Conservation (phyloP, 306 rosid genomes). For the Malus sieversii region DNA sequence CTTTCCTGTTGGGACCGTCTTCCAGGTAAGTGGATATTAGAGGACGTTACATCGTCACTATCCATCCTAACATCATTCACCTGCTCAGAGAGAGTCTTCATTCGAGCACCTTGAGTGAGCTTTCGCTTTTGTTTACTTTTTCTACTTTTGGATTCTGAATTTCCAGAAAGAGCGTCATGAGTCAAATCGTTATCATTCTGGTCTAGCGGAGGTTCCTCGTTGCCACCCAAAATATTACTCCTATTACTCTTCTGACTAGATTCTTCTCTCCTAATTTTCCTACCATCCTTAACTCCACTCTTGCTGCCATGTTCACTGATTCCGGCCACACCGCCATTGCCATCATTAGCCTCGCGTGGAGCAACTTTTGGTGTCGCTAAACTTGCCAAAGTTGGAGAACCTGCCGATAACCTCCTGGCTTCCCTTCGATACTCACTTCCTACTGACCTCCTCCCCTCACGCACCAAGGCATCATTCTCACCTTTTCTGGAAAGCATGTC, state of each 20-base stretch:
- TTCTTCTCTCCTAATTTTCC: conserved; percentile 69
- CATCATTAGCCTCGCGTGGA: conserved; percentile 53
- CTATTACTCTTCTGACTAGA: conserved; percentile 58
- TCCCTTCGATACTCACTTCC: conserved; percentile 62
- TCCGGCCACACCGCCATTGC: conserved; percentile 31
- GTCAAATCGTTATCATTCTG: conserved; percentile 38
- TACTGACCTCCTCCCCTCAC: conserved; percentile 73
- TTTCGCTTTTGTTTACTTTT: conserved; percentile 63
- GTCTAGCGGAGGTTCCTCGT: conserved; percentile 43
- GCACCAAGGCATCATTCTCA: conserved; percentile 47
- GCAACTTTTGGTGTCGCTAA: conserved; percentile 62
- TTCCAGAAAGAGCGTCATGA: conserved; percentile 52
- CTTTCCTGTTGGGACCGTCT: conserved; percentile 48
- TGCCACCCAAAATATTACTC: conserved; percentile 46
- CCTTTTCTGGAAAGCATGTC: conserved; percentile 61
- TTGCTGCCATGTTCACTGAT: conserved; percentile 49
- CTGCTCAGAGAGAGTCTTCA: conserved; percentile 74
- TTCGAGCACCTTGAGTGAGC: conserved; percentile 43
- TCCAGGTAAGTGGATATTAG: conserved; percentile 54
- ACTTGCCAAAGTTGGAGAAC: conserved; percentile 60
- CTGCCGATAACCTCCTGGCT: conserved; percentile 54
- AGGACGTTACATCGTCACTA: conserved; percentile 74
- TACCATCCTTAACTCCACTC: conserved; percentile 53
- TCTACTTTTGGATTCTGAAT: conserved; percentile 59
- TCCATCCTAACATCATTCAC: conserved; percentile 58